Percentiles rank a stretch among this genome's conserved stretches.
Evolutionary conservation across 768 basidiomycete genomes (phyloP).

Genomic region (Pleurotus tuoliensis): DNA sequence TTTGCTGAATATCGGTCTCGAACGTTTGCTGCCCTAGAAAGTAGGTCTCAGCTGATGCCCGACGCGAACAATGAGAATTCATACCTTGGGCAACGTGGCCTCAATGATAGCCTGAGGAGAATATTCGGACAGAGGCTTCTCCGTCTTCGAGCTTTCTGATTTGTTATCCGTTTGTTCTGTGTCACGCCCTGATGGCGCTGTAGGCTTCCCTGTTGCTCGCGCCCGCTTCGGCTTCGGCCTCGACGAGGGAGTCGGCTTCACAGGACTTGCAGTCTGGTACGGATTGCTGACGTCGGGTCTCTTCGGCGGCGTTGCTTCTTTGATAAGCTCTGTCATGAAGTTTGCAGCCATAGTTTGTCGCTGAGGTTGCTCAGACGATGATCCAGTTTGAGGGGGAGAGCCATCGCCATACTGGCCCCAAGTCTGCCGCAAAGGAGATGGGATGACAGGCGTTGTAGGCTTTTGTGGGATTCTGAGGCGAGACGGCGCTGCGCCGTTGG

Average conservation of each 20-base stretch:
- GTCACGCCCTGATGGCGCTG: constrained; percentile 24
- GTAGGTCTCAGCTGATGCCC: constrained; percentile 9
- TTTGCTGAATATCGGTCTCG: constrained; percentile 47
- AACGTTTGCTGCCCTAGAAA: constrained; percentile 69
- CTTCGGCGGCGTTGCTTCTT: constrained; percentile 63
- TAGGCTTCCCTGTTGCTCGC: constrained; percentile 37
- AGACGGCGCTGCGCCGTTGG: constrained; percentile 10
- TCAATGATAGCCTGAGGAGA: constrained; percentile 72
- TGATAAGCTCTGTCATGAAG: constrained; percentile 67
- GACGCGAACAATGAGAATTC: constrained; percentile 14
- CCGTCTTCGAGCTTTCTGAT: constrained; percentile 15
- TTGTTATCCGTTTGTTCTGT: constrained; percentile 15
- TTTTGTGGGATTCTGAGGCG: constrained; percentile 31
- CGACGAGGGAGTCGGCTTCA: constrained; percentile 37
- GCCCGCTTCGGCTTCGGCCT: constrained; percentile 39
- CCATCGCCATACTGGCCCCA: constrained; percentile 47
- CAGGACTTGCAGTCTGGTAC: constrained; percentile 70
- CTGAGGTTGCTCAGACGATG: constrained; percentile 27
- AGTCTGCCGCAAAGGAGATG: constrained; percentile 73
- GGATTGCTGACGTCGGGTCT: constrained; percentile 72
- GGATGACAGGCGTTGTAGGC: constrained; percentile 55
- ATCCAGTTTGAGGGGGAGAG: constrained; percentile 31
- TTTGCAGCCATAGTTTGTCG: constrained; percentile 64
- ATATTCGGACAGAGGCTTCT: constrained; percentile 23
- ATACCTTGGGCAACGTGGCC: constrained; percentile 71